A percentile compares a stretch with the other conserved stretches of the same genome.
Conservation (phyloP, 192 early-diverging fungal genomes). For the Pilaira anomala region DNA sequence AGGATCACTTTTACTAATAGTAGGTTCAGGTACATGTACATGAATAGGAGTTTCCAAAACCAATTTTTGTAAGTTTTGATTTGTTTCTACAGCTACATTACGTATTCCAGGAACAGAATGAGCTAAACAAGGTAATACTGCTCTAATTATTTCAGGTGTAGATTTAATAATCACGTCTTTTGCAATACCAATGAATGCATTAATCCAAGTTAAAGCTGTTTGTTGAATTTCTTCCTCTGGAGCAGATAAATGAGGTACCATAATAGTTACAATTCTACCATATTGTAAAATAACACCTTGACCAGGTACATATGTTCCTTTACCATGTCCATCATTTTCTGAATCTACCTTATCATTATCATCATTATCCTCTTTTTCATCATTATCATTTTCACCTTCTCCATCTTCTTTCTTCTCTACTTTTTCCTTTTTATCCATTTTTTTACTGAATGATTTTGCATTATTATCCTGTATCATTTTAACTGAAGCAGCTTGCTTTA, state of each 20-base stretch:
- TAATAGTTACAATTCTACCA: slow-evolving; percentile 77
- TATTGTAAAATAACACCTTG: slow-evolving; percentile 81
- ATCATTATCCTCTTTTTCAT: background rate
- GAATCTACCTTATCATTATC: background rate
- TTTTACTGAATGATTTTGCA: slow-evolving; percentile 3
- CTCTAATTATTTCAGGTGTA: slow-evolving; percentile 75
- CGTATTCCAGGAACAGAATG: slow-evolving; percentile 68
- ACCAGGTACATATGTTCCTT: slow-evolving; percentile 68
- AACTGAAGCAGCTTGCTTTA: slow-evolving; percentile 62
- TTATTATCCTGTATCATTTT: background rate
- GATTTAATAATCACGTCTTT: slow-evolving; percentile 80
- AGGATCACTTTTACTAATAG: slow-evolving; percentile 9
- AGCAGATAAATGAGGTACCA: slow-evolving; percentile 77
- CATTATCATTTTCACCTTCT: slow-evolving; percentile 16
- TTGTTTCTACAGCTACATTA: slow-evolving; percentile 79
- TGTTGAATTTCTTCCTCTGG: slow-evolving; percentile 87
- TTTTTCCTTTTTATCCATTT: background rate
- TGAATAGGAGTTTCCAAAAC: slow-evolving; percentile 61
- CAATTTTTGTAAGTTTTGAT: slow-evolving; percentile 71
- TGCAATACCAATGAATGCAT: slow-evolving; percentile 82
- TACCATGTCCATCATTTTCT: slow-evolving; percentile 46
- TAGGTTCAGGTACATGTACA: slow-evolving; percentile 24
- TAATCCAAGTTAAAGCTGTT: slow-evolving; percentile 89
- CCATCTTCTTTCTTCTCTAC: background rate
- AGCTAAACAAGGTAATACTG: slow-evolving; percentile 83